Percentiles rank a stretch among this genome's conserved stretches.
Evolutionary conservation across 352 stramenopile genomes (phyloP).

Genomic region (Globisporangium cylindrosporum): DNA sequence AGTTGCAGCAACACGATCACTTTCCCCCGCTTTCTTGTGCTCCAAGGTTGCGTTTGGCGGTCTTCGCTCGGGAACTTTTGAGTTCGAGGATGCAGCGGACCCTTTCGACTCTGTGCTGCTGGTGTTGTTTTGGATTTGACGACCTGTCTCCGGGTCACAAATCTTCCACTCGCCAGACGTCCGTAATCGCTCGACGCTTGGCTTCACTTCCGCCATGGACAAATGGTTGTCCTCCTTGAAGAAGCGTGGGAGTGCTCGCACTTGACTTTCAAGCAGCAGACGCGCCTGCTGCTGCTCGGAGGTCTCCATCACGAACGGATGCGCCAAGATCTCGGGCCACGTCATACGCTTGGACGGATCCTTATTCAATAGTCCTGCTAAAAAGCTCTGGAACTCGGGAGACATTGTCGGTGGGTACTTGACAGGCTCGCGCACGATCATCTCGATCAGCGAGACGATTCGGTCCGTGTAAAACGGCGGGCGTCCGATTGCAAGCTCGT

Average conservation of each 20-base stretch:
- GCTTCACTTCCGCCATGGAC: slow-evolving; percentile 37
- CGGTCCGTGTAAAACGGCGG: slow-evolving; percentile 94
- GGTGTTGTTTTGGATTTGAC: slow-evolving; percentile 18
- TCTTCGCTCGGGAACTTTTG: slow-evolving; percentile 7
- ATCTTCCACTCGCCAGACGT: slow-evolving; percentile 82
- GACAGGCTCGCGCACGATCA: slow-evolving; percentile 93
- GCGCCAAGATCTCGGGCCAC: slow-evolving; percentile 88
- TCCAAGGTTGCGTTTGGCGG: background rate
- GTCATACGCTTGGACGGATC: slow-evolving; percentile 78
- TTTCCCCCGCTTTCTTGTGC: background rate
- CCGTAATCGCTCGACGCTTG: slow-evolving; percentile 66
- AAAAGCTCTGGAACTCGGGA: slow-evolving; percentile 78
- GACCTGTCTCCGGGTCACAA: slow-evolving; percentile 77
- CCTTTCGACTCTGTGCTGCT: background rate
- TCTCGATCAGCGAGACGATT: slow-evolving; percentile 94
- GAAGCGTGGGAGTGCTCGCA: slow-evolving; percentile 60
- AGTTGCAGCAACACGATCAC: background rate
- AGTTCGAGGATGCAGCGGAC: background rate
- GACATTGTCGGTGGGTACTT: slow-evolving; percentile 87
- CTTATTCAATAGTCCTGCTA: slow-evolving; percentile 90
- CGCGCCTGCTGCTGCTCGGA: slow-evolving; percentile 51
- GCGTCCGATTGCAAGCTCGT: slow-evolving; percentile 89
- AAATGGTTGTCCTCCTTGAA: slow-evolving; percentile 53
- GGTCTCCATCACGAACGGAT: slow-evolving; percentile 90
- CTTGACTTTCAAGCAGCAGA: slow-evolving; percentile 52